Percentiles rank a stretch among this genome's conserved stretches.
Conservation (phyloP, 805 yeast species). For the Sporopachydermia quercuum region DNA sequence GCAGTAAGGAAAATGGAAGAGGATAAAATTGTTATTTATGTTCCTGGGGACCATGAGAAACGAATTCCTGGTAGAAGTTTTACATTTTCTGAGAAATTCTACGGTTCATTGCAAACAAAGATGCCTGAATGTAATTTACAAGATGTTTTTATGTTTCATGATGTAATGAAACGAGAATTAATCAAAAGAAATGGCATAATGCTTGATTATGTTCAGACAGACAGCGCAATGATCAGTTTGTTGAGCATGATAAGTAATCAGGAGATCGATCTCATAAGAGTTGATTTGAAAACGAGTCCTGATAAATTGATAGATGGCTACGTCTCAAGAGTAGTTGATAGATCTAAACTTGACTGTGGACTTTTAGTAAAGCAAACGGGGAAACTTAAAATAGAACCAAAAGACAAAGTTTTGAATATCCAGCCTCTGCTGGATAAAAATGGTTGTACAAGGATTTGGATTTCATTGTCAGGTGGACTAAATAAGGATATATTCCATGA, state of each 20-base stretch:
- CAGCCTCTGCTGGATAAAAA: neutral
- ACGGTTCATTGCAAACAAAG: neutral
- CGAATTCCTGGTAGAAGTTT: neutral
- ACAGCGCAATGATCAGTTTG: neutral
- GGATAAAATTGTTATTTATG: neutral
- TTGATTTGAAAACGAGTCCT: neutral
- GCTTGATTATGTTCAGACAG: neutral
- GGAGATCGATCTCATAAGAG: neutral
- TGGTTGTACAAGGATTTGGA: neutral
- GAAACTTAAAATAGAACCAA: neutral
- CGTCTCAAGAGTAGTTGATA: neutral
- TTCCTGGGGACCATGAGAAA: conserved; percentile 1
- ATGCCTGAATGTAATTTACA: neutral
- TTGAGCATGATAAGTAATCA: neutral
- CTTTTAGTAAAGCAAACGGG: neutral
- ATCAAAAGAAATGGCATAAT: neutral
- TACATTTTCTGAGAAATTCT: neutral
- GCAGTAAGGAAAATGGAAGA: neutral
- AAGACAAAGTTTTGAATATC: neutral
- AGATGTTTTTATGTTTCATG: neutral
- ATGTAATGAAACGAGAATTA: neutral
- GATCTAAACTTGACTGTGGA: neutral
- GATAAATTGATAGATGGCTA: neutral
- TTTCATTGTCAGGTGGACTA: neutral
- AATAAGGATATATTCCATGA: neutral